These are phyloP conservation scores for Neurospora sp. DNA, from an alignment of 495 filamentous ascomycete genomes.

Conservation along the genomic window DNA sequence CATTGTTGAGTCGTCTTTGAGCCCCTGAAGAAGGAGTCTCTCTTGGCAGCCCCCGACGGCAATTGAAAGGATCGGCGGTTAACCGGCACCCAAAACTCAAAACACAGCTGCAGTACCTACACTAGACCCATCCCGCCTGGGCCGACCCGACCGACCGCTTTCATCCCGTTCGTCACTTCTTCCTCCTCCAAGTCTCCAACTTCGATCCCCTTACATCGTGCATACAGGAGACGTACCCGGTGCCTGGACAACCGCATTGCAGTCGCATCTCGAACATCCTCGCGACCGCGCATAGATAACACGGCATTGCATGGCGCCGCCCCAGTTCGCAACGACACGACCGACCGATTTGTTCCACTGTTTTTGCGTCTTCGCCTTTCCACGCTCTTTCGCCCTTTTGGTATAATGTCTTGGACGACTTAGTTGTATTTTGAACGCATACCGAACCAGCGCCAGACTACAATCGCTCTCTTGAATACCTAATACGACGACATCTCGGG, in stretches of 20 bases:
- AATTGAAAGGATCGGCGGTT: background rate
- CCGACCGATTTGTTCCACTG: background rate
- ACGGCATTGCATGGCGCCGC: background rate
- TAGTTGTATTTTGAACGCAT: conserved; percentile 1
- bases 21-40: background rate
- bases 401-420: conserved; percentile 15
- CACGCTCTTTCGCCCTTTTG: background rate
- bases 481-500: background rate
- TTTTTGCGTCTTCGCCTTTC: background rate
- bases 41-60: background rate
- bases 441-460: background rate
- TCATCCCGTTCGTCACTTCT: background rate
- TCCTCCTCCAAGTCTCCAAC: background rate
- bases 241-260: background rate
- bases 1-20: background rate
- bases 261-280: background rate
- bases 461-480: background rate
- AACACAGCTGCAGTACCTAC: background rate
- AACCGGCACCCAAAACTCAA: background rate
- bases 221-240: background rate
- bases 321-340: background rate
- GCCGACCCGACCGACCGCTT: background rate
- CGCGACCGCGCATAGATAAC: background rate
- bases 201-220: background rate
- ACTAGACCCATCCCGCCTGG: background rate